phyloP scores from a whole-genome alignment of 2,329 filamentous ascomycete species.

The Acephala macrosclerotiorum region DNA sequence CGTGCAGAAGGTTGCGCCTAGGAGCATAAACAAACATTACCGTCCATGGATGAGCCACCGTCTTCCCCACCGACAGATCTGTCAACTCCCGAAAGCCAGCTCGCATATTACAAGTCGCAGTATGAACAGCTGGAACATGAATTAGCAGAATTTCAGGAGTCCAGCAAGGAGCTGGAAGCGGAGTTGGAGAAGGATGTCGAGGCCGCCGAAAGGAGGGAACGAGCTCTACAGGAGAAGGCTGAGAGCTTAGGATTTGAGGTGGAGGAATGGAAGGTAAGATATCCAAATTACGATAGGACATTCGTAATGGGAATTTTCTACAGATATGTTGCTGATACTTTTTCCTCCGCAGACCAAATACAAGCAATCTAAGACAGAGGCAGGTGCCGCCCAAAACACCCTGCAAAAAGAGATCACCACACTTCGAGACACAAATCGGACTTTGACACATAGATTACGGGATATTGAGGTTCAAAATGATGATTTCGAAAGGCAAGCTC shows the following conservation, averaged over 20 bases:
- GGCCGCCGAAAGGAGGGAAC: constrained; percentile 91
- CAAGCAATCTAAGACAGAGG: constrained; percentile 91
- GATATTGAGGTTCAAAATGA: constrained; percentile 99
- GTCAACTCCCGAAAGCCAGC: constrained; percentile 72
- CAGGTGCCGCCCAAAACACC: constrained; percentile 80
- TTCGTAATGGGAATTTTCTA: not conserved
- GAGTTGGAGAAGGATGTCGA: constrained; percentile 97
- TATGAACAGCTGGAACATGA: constrained; percentile 93
- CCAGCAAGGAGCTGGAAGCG: constrained; percentile 90
- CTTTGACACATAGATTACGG: constrained; percentile 81
- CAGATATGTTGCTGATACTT: constrained; percentile 19
- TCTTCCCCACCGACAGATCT: constrained; percentile 67
- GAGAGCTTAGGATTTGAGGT: constrained; percentile 87
- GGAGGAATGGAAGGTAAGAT: constrained; percentile 94
- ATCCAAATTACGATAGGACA: not conserved
- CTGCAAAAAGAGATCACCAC: constrained; percentile 97
- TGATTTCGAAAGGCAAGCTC: constrained; percentile 95
- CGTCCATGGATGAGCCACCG: constrained; percentile 56
- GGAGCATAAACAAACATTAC: constrained; percentile 17
- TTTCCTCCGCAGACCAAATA: constrained; percentile 76
- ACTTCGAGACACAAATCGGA: constrained; percentile 83
- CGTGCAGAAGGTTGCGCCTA: constrained; percentile 31
- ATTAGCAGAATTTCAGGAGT: constrained; percentile 91
- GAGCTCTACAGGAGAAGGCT: constrained; percentile 84
- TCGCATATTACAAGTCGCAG: constrained; percentile 94